Conservation (phyloP, 2,329 filamentous ascomycete genomes). For the Purpureocillium lavendulum region DNA sequence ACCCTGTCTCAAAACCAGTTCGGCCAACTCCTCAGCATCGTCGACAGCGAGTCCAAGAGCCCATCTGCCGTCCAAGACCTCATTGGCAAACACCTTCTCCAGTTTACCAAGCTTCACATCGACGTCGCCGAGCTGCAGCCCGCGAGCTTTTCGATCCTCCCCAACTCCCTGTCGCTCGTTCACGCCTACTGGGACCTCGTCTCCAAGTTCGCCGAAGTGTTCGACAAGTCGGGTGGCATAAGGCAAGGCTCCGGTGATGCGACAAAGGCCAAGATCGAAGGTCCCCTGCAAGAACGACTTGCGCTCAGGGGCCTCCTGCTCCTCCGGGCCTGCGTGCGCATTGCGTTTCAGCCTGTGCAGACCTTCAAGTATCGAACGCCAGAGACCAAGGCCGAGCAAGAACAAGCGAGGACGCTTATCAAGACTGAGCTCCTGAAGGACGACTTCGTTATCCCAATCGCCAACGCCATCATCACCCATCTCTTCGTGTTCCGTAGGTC, state of each 20-base stretch:
- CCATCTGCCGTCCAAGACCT: conserved; percentile 47
- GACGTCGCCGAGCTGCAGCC: conserved; percentile 76
- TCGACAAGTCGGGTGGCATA: conserved; percentile 52
- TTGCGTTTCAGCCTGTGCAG: conserved; percentile 72
- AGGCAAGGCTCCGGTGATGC: conserved; percentile 32
- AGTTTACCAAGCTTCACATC: conserved; percentile 86
- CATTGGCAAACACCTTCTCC: conserved; percentile 79
- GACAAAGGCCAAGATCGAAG: conserved; percentile 44
- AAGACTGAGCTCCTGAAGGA: conserved; percentile 68
- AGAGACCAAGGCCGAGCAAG: conserved; percentile 69
- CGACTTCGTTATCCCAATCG: conserved; percentile 70
- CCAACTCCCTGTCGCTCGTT: conserved; percentile 68
- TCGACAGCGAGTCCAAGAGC: conserved; percentile 46
- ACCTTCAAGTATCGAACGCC: conserved; percentile 76
- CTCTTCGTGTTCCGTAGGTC: conserved; percentile 81
- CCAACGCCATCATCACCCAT: conserved; percentile 75
- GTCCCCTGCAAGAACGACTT: conserved; percentile 66
- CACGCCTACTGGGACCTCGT: conserved; percentile 81
- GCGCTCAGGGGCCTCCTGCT: conserved; percentile 77
- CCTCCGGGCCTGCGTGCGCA: conserved; percentile 73
- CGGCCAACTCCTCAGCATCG: conserved; percentile 61
- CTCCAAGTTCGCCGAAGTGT: conserved; percentile 66
- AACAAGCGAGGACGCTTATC: conserved; percentile 58
- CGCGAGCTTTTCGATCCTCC: conserved; percentile 73
- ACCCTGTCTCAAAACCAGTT: conserved; percentile 67